These are phyloP conservation scores for Aspergillus sergii DNA, from an alignment of 2,329 filamentous ascomycete genomes.

Conservation along the genomic window DNA sequence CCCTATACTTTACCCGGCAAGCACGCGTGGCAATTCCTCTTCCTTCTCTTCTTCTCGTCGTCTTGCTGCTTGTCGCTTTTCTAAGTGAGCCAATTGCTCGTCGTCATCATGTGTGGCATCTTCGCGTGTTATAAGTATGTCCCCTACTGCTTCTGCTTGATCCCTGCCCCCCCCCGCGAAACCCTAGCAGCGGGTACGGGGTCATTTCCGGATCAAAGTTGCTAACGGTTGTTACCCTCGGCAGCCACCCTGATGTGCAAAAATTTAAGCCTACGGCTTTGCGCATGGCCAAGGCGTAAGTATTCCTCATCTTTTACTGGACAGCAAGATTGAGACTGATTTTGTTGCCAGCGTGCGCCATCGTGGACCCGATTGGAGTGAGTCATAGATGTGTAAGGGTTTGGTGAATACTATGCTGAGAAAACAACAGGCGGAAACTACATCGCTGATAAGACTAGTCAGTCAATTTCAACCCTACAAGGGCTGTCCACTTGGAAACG, in stretches of 20 bases:
- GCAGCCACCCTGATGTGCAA: constrained; percentile 83
- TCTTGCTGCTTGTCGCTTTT: constrained; percentile 13
- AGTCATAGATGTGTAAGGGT: constrained; percentile 48
- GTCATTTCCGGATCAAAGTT: neutral
- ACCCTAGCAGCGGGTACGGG: constrained; percentile 9
- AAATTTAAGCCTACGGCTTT: constrained; percentile 96
- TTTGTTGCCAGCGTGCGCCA: constrained; percentile 74
- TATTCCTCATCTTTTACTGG: constrained; percentile 27
- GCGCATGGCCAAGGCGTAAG: constrained; percentile 91
- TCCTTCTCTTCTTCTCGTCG: constrained; percentile 8
- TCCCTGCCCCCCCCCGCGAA: constrained; percentile 12
- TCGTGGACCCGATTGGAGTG: constrained; percentile 97
- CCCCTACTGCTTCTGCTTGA: constrained; percentile 33
- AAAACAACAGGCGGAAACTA: constrained; percentile 74
- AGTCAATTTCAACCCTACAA: constrained; percentile 31
- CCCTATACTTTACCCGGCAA: constrained; percentile 18
- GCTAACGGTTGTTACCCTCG: constrained; percentile 20
- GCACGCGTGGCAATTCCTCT: constrained; percentile 23
- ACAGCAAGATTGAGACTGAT: constrained; percentile 33
- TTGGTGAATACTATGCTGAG: constrained; percentile 23
- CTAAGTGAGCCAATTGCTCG: constrained; percentile 25
- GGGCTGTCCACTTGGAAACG: neutral
- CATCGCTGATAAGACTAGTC: constrained; percentile 88
- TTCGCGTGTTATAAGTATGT: constrained; percentile 91
- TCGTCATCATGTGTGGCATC: constrained; percentile 85